These are phyloP conservation scores for Polychaeton citri DNA, from an alignment of 2,329 filamentous ascomycete genomes.

Conservation along the genomic window DNA sequence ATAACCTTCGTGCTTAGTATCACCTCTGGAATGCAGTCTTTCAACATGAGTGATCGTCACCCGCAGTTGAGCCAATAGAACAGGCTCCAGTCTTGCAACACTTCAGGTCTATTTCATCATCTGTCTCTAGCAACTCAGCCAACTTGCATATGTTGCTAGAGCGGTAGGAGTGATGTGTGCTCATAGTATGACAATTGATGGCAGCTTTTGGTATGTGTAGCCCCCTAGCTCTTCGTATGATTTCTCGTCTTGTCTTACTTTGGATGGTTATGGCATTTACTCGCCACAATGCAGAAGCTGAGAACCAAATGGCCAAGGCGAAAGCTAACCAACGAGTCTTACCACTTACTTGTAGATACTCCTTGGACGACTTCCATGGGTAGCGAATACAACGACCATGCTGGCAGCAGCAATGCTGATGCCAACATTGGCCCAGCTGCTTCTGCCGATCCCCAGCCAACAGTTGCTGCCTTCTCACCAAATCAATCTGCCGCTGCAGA, in stretches of 20 bases:
- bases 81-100: no score
- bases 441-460: constrained; percentile 43
- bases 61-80: no score
- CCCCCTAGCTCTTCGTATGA: background rate
- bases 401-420: constrained; percentile 17
- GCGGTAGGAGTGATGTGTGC: no score
- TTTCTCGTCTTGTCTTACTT: background rate
- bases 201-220: constrained; percentile 14
- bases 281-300: constrained; percentile 5
- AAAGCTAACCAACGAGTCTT: constrained; percentile 7
- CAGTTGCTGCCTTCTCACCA: constrained; percentile 82
- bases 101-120: no score
- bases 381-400: constrained; percentile 4
- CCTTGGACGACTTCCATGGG: constrained; percentile 42
- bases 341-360: constrained; percentile 18
- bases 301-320: background rate
- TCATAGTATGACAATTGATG: no score
- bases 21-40: no score
- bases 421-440: constrained; percentile 4
- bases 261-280: constrained; percentile 1
- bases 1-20: no score
- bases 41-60: no score
- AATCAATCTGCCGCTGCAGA: constrained; percentile 53
- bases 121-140: no score
- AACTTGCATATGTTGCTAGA: no score